Percentiles rank a stretch among this genome's conserved stretches.
These are phyloP conservation scores for Halophytophthora polymorphica DNA, from an alignment of 352 stramenopile species.

Conservation along the genomic window DNA sequence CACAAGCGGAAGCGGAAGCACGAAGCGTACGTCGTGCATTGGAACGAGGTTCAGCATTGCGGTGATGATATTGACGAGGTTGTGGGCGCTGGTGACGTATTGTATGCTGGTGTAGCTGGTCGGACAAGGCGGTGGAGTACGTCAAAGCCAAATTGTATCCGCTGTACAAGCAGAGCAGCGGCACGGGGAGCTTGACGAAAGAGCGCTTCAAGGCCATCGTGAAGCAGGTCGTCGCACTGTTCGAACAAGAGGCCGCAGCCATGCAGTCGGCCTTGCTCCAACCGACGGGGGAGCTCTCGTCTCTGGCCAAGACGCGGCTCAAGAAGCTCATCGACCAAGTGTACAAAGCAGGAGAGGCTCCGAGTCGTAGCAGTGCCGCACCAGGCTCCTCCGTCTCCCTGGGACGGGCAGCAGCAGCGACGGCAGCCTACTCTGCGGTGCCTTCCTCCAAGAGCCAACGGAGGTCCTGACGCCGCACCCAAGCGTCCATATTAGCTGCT, in stretches of 20 bases:
- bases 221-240: conserved; percentile 59
- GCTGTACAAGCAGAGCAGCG: conserved; percentile 60
- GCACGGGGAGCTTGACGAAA: conserved; percentile 51
- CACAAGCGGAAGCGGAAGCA: conserved; percentile 44
- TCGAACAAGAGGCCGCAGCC: conserved; percentile 47
- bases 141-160: conserved; percentile 82
- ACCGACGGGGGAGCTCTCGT: conserved; percentile 38
- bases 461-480: conserved; percentile 15
- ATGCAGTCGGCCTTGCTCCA: conserved; percentile 61
- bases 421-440: conserved; percentile 39
- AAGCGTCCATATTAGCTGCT: background rate
- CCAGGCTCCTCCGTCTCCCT: conserved; percentile 13
- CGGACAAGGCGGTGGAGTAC: conserved; percentile 57
- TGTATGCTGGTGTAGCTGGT: conserved; percentile 36
- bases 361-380: conserved; percentile 1
- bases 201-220: conserved; percentile 81
- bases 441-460: conserved; percentile 34
- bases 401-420: conserved; percentile 11
- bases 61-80: background rate
- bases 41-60: background rate
- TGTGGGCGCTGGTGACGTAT: background rate
- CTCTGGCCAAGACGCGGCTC: conserved; percentile 60
- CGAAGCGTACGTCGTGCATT: conserved; percentile 32
- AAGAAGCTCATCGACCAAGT: conserved; percentile 72
- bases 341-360: conserved; percentile 41